phyloP scores from a whole-genome alignment of 176 grass and related monocot species.

The Juncus effusus region DNA sequence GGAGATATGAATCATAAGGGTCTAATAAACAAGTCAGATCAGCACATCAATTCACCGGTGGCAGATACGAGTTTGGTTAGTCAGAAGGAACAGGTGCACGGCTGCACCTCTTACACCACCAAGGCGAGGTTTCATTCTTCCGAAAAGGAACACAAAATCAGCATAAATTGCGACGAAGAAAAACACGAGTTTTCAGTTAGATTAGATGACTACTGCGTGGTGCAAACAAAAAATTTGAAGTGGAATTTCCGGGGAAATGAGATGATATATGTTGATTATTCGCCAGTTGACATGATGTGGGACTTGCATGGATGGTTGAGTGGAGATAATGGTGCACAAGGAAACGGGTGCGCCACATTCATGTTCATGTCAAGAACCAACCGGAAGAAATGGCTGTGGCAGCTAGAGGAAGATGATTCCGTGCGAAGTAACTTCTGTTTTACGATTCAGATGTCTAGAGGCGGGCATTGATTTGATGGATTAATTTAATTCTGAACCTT shows the following conservation, averaged over 20 bases:
- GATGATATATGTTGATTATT: slow-evolving; percentile 13
- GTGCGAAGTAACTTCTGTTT: slow-evolving; percentile 1
- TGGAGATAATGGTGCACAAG: neutral
- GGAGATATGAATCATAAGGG: slow-evolving; percentile 27
- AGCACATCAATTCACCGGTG: neutral
- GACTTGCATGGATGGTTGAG: slow-evolving; percentile 24
- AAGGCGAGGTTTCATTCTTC: slow-evolving; percentile 29
- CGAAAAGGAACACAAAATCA: slow-evolving; percentile 12
- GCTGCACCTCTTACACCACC: slow-evolving; percentile 28
- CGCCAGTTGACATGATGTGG: slow-evolving; percentile 24
- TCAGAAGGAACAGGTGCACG: slow-evolving; percentile 32
- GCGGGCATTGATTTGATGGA: slow-evolving; percentile 7
- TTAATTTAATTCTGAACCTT: neutral
- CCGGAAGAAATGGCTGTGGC: slow-evolving; percentile 14
- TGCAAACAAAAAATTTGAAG: slow-evolving; percentile 10
- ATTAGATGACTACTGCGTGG: slow-evolving; percentile 9
- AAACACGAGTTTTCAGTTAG: slow-evolving; percentile 6
- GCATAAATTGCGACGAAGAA: slow-evolving; percentile 10
- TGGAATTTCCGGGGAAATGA: slow-evolving; percentile 27
- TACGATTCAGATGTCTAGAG: slow-evolving; percentile 11
- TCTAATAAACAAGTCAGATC: slow-evolving; percentile 1
- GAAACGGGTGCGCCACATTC: neutral
- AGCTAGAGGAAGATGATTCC: slow-evolving; percentile 2
- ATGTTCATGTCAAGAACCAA: slow-evolving; percentile 14
- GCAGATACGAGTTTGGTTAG: slow-evolving; percentile 30